Evolutionary conservation across 192 early-diverging fungal genomes (phyloP), one percentile per base, ranked within the genome.

Genomic region (Dispira parvispora): DNA sequence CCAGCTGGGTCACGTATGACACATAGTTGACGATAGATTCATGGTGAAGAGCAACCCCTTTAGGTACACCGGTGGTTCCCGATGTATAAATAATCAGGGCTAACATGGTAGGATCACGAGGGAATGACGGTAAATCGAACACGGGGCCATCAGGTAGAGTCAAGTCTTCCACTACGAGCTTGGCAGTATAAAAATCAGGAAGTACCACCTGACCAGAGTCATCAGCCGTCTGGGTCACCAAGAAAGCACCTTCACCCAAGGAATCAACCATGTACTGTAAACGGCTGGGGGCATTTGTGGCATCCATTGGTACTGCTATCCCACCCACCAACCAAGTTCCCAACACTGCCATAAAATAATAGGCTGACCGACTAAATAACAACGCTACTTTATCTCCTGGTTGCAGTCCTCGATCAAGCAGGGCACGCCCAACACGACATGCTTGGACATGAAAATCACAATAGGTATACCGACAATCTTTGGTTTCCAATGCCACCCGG

Each of bases 31-130:
- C 57, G 11, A 60, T 14, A 16, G 57, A 60, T 14, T 60, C 42
- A 38, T 60, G 57, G 14, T 21, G 57, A 18, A 38, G 18, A 1
- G 25, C 38, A 5, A 62, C 62, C 3, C 68, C 68, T 43, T 69
- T 69, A 5, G 68, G 68, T 44, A 62, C 61, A 44, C 68, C 68
- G 12, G 68, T 69, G 12, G 68, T 68, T 9, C 68, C 68, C 18
- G 42, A 69, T 18, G 62, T 70, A 38, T 65, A 69, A 2, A 45
- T 8, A 20, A 57, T 45, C 8, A 42, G 52, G 38, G 67, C 45
- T 56, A 62, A 21, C 14, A 49, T 32, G 18, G 32, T 12, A 2
- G 53, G 13, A 28, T 55, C 25, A 13, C 4, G 53, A 2, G 3
- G 4, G 6, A n/a, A 21, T 23, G 53, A 55, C 23, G 53, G 18